Percentiles rank a stretch among this genome's conserved stretches.
phyloP scores from a whole-genome alignment of 306 rosid species.

The Prunus campanulata region DNA sequence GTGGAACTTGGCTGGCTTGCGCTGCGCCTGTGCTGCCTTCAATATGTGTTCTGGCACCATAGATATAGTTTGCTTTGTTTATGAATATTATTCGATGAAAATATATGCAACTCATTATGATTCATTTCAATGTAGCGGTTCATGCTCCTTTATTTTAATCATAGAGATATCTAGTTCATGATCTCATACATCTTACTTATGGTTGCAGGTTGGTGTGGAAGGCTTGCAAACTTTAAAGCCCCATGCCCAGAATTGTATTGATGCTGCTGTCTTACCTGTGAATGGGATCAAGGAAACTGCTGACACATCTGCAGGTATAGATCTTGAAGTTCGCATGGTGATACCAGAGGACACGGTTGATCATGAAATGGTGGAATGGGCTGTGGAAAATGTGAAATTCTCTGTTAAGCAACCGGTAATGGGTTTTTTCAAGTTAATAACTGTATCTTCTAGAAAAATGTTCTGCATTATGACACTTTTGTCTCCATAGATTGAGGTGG shows the following conservation, averaged over 20 bases:
- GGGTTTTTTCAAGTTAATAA: constrained; percentile 11
- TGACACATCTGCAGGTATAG: constrained; percentile 61
- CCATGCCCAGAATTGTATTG: constrained; percentile 38
- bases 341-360: constrained; percentile 51
- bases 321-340: constrained; percentile 66
- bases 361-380: constrained; percentile 65
- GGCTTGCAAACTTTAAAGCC: constrained; percentile 88
- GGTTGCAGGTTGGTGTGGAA: constrained; percentile 71
- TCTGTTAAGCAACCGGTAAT: constrained; percentile 82
- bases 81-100: not conserved
- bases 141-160: not conserved
- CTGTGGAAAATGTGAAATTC: constrained; percentile 79
- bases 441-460: constrained; percentile 7
- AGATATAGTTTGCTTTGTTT: not conserved
- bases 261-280: constrained; percentile 32
- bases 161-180: constrained; percentile 13
- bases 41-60: not conserved
- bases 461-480: constrained; percentile 22
- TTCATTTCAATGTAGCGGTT: not conserved
- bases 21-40: not conserved
- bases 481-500: constrained; percentile 69
- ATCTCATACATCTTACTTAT: constrained; percentile 16
- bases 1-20: not conserved
- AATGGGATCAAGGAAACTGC: constrained; percentile 58
- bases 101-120: not conserved